Evolutionary conservation across 148 eudicot genomes (phyloP), one percentile per base, ranked within the genome.

Genomic region (Camellia japonica): DNA sequence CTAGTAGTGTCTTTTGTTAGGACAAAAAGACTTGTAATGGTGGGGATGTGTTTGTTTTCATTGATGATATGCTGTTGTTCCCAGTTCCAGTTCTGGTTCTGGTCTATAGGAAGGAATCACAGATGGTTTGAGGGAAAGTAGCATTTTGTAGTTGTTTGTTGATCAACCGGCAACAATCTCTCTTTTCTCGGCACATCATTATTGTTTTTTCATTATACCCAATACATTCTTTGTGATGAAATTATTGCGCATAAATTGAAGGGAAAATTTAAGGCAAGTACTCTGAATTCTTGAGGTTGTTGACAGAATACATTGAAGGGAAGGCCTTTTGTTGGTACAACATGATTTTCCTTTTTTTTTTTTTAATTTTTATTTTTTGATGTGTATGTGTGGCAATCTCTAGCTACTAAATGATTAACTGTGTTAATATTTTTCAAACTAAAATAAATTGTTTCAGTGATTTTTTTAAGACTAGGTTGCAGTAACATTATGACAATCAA

Each of bases 1-100:
- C 73, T 55, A 43, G 80, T 56, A 18, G 30, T 38, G 70, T 51
- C 74, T 46, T 73, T 56, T 51, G 63, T 77, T 75, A 51, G 79
- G 73, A 42, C 38, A 30, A 30, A 30, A 30, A 30, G 38, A 1
- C 12, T 75, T 19, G 64, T 55, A 56, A 74, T 60, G 0, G 12
- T 52, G 63, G 18, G 73, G 71, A 7, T 10, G 38, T 30, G 63
- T 5, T 78, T 78, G 73, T 16, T 78, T 62, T 14, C 42, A 18
- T 7, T 3, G 61, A 52, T 62, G 7, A 11, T 47, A 65, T 63
- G 59, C 52, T 61, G 18, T 30, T 30, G 38, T 30, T 30, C 38
- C 38, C 38, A 30, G 42, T 76, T 19, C 11, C 12, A 63, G 79
- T 63, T 77, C 49, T 77, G 20, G 60, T 13, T 65, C 11, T 23